These are phyloP conservation scores for Glarea lozoyensis DNA, from an alignment of 495 filamentous ascomycete species.

Conservation along the genomic window DNA sequence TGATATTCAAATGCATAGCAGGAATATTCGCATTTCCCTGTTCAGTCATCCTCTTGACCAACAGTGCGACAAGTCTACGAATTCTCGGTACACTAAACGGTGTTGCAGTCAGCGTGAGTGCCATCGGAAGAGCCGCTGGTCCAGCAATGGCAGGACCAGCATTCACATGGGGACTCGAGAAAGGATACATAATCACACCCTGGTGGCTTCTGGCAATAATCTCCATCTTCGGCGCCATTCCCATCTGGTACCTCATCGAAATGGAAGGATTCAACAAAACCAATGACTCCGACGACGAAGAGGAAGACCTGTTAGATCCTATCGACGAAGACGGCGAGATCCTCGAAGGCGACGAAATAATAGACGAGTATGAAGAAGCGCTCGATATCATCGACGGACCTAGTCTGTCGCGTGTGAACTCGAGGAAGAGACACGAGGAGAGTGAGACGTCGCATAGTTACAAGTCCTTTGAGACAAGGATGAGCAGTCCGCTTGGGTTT, in stretches of 20 bases:
- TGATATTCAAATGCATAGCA: slow-evolving; percentile 59
- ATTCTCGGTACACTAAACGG: slow-evolving; percentile 87
- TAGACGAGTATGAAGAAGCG: slow-evolving; percentile 20
- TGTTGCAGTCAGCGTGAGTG: slow-evolving; percentile 69
- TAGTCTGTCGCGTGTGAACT: background rate
- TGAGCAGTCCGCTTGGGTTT: slow-evolving; percentile 20
- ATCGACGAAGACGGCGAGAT: slow-evolving; percentile 23
- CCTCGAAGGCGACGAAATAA: slow-evolving; percentile 13
- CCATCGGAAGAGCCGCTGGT: slow-evolving; percentile 67
- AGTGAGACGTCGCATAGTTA: background rate
- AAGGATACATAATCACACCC: slow-evolving; percentile 62
- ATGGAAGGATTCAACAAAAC: slow-evolving; percentile 57
- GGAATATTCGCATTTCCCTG: slow-evolving; percentile 81
- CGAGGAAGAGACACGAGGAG: background rate
- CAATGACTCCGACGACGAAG: slow-evolving; percentile 14
- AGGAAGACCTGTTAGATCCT: slow-evolving; percentile 21
- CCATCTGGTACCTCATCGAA: slow-evolving; percentile 64
- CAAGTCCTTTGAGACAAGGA: slow-evolving; percentile 9
- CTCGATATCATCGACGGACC: slow-evolving; percentile 14
- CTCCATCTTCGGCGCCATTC: slow-evolving; percentile 51
- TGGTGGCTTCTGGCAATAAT: slow-evolving; percentile 67
- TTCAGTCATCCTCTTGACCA: slow-evolving; percentile 82
- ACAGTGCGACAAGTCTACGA: slow-evolving; percentile 63
- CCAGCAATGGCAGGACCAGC: slow-evolving; percentile 58
- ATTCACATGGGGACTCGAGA: slow-evolving; percentile 62